Percentiles rank a stretch among this genome's conserved stretches.
These are phyloP conservation scores for Butyriboletus loyo DNA, from an alignment of 768 basidiomycete species.

Conservation along the genomic window DNA sequence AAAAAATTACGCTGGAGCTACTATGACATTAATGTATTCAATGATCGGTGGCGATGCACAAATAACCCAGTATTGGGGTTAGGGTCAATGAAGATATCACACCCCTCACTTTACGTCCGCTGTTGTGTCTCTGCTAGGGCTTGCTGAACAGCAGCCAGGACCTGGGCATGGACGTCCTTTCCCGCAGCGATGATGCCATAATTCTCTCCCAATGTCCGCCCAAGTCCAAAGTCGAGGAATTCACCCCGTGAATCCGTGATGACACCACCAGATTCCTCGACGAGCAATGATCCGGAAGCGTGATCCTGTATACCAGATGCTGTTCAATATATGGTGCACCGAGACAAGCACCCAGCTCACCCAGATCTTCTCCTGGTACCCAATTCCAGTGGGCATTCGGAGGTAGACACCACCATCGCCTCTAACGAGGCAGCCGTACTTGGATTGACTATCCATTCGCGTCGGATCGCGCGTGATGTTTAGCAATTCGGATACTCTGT, in stretches of 20 bases:
- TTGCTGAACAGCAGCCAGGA: conserved; percentile 71
- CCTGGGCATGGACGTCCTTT: conserved; percentile 61
- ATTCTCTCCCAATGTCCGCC: conserved; percentile 82
- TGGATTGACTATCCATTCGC: conserved; percentile 96
- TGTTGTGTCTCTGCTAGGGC: conserved; percentile 37
- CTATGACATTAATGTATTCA: not conserved
- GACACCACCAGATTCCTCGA: conserved; percentile 88
- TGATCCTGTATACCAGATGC: conserved; percentile 61
- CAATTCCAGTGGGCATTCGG: conserved; percentile 71
- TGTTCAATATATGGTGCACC: no score
- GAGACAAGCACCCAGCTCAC: conserved; percentile 35
- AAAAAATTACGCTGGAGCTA: no score
- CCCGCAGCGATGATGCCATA: conserved; percentile 84
- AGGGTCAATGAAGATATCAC: not conserved
- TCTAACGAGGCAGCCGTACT: conserved; percentile 82
- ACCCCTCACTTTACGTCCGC: not conserved
- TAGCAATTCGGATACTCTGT: conserved; percentile 63
- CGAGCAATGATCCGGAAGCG: conserved; percentile 79
- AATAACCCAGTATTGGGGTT: not conserved
- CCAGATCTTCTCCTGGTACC: conserved; percentile 97
- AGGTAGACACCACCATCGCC: conserved; percentile 85
- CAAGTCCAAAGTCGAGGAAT: conserved; percentile 80
- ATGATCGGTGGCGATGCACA: not conserved
- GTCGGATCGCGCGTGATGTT: conserved; percentile 62
- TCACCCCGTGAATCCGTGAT: conserved; percentile 81